These are phyloP conservation scores for Kodamaea leandrae DNA, from an alignment of 805 yeast species.

Conservation along the genomic window DNA sequence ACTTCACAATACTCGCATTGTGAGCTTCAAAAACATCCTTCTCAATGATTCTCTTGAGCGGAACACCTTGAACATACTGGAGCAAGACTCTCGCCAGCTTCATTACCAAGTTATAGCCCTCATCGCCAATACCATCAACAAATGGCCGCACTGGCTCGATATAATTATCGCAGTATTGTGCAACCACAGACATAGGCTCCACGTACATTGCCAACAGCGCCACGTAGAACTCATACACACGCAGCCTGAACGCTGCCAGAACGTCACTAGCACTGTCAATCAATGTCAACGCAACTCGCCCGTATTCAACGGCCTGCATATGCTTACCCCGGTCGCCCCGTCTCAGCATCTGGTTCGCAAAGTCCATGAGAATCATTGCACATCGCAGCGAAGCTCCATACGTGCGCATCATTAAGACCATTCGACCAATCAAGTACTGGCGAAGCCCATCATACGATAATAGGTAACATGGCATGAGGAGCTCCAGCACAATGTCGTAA, in stretches of 20 bases:
- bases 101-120: constrained; percentile 12
- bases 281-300: constrained; percentile 38
- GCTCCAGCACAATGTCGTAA: constrained; percentile 41
- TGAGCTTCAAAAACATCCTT: constrained; percentile 1
- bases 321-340: constrained; percentile 29
- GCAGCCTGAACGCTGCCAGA: constrained; percentile 33
- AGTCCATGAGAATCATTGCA: constrained; percentile 37
- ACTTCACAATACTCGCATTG: background rate
- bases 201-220: constrained; percentile 39
- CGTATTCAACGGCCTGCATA: constrained; percentile 39
- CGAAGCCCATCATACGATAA: constrained; percentile 26
- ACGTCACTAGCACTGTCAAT: constrained; percentile 32
- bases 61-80: constrained; percentile 16
- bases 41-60: constrained; percentile 5
- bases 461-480: constrained; percentile 34
- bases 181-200: constrained; percentile 37
- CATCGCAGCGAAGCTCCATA: constrained; percentile 41
- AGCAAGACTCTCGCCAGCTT: constrained; percentile 15
- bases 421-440: constrained; percentile 29
- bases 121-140: constrained; percentile 6
- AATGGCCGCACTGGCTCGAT: constrained; percentile 15
- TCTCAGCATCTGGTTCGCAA: constrained; percentile 33
- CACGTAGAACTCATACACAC: constrained; percentile 42
- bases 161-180: constrained; percentile 24
- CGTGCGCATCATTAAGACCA: constrained; percentile 33